phyloP scores from a whole-genome alignment of 202 grass and related monocot genomes.

The Schoenoplectus tabernaemontani region DNA sequence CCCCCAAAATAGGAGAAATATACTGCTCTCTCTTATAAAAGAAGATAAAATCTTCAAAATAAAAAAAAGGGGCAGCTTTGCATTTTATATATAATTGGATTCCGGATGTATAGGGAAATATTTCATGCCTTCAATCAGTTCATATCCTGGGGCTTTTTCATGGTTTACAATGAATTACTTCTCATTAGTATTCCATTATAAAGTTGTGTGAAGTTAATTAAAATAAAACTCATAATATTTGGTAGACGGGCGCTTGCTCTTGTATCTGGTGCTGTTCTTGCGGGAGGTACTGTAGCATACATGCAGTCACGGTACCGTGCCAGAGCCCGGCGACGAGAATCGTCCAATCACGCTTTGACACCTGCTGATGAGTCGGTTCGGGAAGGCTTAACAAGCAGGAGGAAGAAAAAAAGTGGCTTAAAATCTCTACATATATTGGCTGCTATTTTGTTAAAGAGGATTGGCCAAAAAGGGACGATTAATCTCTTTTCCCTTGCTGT shows the following conservation, averaged over 20 bases:
- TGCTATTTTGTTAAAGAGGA: constrained; percentile 74
- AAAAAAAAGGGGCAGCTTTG: not conserved
- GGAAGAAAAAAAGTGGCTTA: constrained; percentile 35
- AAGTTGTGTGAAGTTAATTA: not conserved
- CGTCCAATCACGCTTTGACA: constrained; percentile 15
- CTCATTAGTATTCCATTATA: constrained; percentile 5
- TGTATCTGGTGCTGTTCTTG: constrained; percentile 75
- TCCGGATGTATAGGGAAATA: not conserved
- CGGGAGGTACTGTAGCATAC: constrained; percentile 72
- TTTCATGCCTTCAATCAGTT: not conserved
- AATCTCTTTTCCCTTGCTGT: constrained; percentile 59
- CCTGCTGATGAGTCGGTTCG: constrained; percentile 21
- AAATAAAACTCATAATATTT: constrained; percentile 11
- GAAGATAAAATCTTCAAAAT: not conserved
- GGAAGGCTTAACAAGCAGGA: constrained; percentile 26
- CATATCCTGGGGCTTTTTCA: not conserved
- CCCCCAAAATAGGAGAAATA: not conserved
- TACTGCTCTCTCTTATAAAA: constrained; percentile 6
- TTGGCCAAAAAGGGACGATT: constrained; percentile 52
- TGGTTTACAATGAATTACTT: not conserved
- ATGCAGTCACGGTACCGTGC: constrained; percentile 36
- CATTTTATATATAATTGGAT: not conserved
- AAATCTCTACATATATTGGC: constrained; percentile 84
- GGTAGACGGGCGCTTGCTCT: constrained; percentile 60
- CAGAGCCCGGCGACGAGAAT: constrained; percentile 3